Conservation (phyloP, 768 basidiomycete species). For the Vishniacozyma victoriae region DNA sequence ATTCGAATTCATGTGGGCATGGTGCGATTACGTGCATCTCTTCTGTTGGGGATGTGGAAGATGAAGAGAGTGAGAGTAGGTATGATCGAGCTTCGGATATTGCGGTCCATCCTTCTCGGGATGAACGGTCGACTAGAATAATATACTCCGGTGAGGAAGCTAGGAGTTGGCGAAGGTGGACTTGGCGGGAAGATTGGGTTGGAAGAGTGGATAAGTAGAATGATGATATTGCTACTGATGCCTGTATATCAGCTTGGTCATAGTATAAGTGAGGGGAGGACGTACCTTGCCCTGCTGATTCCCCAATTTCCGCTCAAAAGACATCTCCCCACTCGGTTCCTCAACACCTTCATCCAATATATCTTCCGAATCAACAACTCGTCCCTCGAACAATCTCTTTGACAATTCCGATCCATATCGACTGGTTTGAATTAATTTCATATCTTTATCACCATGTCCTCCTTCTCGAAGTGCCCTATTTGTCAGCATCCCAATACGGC, state of each 20-base stretch:
- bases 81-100: slow-evolving; percentile 14
- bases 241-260: too few species aligned
- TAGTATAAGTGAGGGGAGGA: too few species aligned
- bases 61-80: slow-evolving; percentile 13
- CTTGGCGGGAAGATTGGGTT: slow-evolving; percentile 55
- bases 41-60: slow-evolving; percentile 1
- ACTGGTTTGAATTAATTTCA: slow-evolving; percentile 24
- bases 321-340: neutral
- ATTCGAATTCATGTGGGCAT: slow-evolving; percentile 85
- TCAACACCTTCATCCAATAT: neutral
- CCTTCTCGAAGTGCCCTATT: neutral
- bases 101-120: slow-evolving; percentile 61
- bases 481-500: neutral
- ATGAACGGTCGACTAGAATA: slow-evolving; percentile 77
- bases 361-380: neutral
- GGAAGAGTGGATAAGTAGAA: slow-evolving; percentile 75
- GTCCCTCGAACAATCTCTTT: slow-evolving; percentile 9
- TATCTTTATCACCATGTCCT: neutral
- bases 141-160: slow-evolving; percentile 12
- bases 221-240: slow-evolving; percentile 69
- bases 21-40: slow-evolving; percentile 47
- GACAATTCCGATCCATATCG: slow-evolving; percentile 28
- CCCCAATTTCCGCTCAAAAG: neutral
- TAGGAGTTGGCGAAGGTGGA: slow-evolving; percentile 17
- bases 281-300: neutral